Conservation (phyloP, 2,329 filamentous ascomycete species). For the Colletotrichum paranaense region DNA sequence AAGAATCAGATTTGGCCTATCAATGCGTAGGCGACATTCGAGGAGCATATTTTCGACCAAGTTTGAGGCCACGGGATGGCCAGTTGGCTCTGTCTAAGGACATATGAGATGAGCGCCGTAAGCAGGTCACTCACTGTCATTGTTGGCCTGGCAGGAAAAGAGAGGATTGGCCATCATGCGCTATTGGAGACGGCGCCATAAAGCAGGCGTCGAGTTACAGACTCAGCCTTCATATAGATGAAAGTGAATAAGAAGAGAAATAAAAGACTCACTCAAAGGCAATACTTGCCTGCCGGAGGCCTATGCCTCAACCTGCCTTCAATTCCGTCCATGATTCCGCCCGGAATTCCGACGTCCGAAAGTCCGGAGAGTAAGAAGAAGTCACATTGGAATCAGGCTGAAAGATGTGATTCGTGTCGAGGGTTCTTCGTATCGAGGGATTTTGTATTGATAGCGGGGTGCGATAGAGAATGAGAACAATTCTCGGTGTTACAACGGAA, state of each 20-base stretch:
- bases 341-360: background rate
- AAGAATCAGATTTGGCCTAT: background rate
- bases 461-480: background rate
- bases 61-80: too few relatives aligned
- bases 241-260: background rate
- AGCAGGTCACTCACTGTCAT: too few relatives aligned
- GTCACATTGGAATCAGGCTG: background rate
- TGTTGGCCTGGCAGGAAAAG: too few relatives aligned
- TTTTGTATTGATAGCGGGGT: background rate
- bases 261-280: background rate
- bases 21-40: background rate
- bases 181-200: background rate
- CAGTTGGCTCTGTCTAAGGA: too few relatives aligned
- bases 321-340: background rate
- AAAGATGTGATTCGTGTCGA: background rate
- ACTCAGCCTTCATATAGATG: background rate
- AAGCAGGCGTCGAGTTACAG: background rate
- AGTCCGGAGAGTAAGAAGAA: background rate
- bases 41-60: too few relatives aligned
- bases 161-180: too few relatives aligned
- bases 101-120: too few relatives aligned
- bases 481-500: background rate
- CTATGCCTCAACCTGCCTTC: background rate
- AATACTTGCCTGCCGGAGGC: background rate
- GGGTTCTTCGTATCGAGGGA: background rate